A percentile compares a stretch with the other conserved stretches of the same genome.
Conservation (phyloP, 2,329 filamentous ascomycete species). For the Aspergillus texensis region DNA sequence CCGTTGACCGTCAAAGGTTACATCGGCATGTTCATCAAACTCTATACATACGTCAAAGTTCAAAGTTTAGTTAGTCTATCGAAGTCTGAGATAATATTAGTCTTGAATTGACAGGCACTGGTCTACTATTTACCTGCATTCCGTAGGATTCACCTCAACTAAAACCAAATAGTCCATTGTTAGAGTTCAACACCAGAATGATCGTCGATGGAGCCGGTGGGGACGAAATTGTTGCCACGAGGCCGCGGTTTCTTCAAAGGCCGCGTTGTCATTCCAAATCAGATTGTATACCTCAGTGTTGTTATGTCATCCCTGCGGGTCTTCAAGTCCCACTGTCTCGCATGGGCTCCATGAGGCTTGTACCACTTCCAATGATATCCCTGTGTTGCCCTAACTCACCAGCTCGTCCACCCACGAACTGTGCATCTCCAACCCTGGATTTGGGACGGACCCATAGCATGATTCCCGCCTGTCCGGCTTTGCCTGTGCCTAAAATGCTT, state of each 20-base stretch:
- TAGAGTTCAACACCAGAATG: constrained; percentile 12
- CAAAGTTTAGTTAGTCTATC: not conserved
- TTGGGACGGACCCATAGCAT: not conserved
- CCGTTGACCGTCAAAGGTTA: not conserved
- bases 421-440: not conserved
- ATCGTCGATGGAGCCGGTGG: constrained; percentile 11
- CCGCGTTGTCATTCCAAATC: constrained; percentile 11
- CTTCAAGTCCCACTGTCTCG: constrained; percentile 10
- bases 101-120: not conserved
- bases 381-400: not conserved
- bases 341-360: not conserved
- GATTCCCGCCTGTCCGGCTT: not conserved
- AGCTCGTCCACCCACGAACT: constrained; percentile 3
- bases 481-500: not conserved
- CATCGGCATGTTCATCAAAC: not conserved
- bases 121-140: not conserved
- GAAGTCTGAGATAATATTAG: not conserved
- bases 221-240: constrained; percentile 10
- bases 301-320: constrained; percentile 12
- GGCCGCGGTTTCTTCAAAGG: constrained; percentile 7
- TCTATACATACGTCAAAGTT: not conserved
- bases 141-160: not conserved
- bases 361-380: not conserved
- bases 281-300: constrained; percentile 6
- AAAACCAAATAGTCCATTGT: constrained; percentile 5